These are phyloP conservation scores for Copromyces sp. DNA, from an alignment of 495 filamentous ascomycete species.

Conservation along the genomic window DNA sequence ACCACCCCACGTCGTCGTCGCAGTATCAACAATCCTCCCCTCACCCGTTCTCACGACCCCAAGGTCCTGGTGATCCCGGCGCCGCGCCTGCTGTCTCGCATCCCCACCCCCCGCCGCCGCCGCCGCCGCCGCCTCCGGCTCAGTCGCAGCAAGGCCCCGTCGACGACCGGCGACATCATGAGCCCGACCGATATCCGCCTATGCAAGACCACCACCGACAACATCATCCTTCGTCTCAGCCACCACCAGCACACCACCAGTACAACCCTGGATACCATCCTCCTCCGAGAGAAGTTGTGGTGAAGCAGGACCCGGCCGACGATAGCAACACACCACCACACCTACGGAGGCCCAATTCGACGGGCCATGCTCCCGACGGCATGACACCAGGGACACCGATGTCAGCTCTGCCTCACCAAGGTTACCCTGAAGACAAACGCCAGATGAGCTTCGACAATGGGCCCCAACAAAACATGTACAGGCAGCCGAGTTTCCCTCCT, in stretches of 20 bases:
- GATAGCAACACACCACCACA: slow-evolving; percentile 33
- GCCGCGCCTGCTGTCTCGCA: slow-evolving; percentile 10
- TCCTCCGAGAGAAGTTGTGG: slow-evolving; percentile 33
- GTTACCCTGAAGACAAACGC: slow-evolving; percentile 33
- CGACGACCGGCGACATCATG: slow-evolving; percentile 42
- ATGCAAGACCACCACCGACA: slow-evolving; percentile 41
- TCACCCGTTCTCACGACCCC: slow-evolving; percentile 30
- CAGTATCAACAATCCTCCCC: slow-evolving; percentile 30
- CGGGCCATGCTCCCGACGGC: slow-evolving; percentile 28
- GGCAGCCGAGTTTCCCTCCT: slow-evolving; percentile 35
- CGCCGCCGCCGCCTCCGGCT: slow-evolving; percentile 2
- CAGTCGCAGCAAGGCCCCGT: slow-evolving; percentile 16
- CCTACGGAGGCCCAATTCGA: slow-evolving; percentile 34
- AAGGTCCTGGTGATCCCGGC: slow-evolving; percentile 24
- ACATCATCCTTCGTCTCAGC: slow-evolving; percentile 37
- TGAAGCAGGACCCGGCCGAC: slow-evolving; percentile 41
- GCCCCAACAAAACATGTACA: slow-evolving; percentile 26
- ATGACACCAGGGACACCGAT: slow-evolving; percentile 28
- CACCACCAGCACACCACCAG: slow-evolving; percentile 26
- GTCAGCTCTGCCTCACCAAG: slow-evolving; percentile 18
- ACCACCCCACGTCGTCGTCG: slow-evolving; percentile 30
- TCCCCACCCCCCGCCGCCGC: slow-evolving; percentile 7
- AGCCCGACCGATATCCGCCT: slow-evolving; percentile 36
- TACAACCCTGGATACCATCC: slow-evolving; percentile 37
- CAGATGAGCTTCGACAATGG: slow-evolving; percentile 39